Percentiles rank a stretch among this genome's conserved stretches.
Conservation (phyloP, 805 yeast genomes). For the Limtongia smithiae region DNA sequence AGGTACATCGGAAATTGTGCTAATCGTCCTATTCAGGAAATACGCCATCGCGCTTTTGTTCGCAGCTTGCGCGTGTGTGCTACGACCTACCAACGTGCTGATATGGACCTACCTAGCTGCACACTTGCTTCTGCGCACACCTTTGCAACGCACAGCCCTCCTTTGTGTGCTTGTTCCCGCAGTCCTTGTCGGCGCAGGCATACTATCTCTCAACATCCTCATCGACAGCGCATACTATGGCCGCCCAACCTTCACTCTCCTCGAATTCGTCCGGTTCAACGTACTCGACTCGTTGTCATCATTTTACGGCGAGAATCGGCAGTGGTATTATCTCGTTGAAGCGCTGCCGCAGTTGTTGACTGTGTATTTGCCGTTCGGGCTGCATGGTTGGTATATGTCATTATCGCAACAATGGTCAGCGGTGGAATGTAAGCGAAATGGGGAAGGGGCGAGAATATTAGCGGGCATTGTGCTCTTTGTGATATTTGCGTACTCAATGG, state of each 20-base stretch:
- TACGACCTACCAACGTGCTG: constrained; percentile 80
- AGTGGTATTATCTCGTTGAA: constrained; percentile 81
- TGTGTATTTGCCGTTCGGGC: constrained; percentile 60
- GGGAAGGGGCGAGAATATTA: constrained; percentile 18
- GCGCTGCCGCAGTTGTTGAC: constrained; percentile 75
- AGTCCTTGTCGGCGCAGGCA: constrained; percentile 29
- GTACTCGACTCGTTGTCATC: constrained; percentile 65
- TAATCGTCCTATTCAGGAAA: neutral
- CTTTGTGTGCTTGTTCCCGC: neutral
- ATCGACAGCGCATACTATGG: constrained; percentile 64
- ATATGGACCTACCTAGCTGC: constrained; percentile 69
- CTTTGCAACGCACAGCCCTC: constrained; percentile 7
- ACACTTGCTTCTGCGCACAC: constrained; percentile 19
- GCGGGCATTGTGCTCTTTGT: constrained; percentile 42
- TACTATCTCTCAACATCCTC: constrained; percentile 40
- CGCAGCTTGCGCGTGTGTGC: constrained; percentile 38
- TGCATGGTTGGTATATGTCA: constrained; percentile 41
- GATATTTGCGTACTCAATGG: constrained; percentile 54
- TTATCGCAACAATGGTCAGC: constrained; percentile 30
- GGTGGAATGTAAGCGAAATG: no score
- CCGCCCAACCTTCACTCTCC: constrained; percentile 46
- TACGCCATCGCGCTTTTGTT: constrained; percentile 42
- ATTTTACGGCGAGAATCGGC: constrained; percentile 80
- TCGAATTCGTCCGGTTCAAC: constrained; percentile 73
- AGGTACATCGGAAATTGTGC: neutral